Percentiles rank a stretch among this genome's conserved stretches.
phyloP scores from a whole-genome alignment of 2,329 filamentous ascomycete species.

The Knufia petricola region DNA sequence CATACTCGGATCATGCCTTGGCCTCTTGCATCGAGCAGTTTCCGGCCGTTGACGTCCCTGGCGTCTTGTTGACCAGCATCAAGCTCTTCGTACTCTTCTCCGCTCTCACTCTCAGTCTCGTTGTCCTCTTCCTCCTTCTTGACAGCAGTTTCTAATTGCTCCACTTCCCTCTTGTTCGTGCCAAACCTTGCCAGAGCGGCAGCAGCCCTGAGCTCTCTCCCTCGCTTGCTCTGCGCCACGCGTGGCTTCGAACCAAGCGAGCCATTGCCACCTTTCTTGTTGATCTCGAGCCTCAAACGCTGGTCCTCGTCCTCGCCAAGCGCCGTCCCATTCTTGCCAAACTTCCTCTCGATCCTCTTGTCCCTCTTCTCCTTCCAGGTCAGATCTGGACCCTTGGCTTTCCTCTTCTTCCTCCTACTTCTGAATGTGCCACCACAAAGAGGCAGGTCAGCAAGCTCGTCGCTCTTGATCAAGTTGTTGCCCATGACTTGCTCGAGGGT shows the following conservation, averaged over 20 bases:
- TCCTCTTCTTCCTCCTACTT: slow-evolving; percentile 42
- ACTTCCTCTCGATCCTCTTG: slow-evolving; percentile 63
- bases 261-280: slow-evolving; percentile 43
- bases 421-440: slow-evolving; percentile 74
- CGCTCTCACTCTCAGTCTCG: slow-evolving; percentile 31
- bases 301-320: slow-evolving; percentile 60
- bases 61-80: slow-evolving; percentile 43
- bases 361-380: slow-evolving; percentile 66
- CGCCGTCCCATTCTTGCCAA: slow-evolving; percentile 58
- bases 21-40: slow-evolving; percentile 57
- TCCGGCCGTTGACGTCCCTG: slow-evolving; percentile 55
- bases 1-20: slow-evolving; percentile 64
- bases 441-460: slow-evolving; percentile 56
- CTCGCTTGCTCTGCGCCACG: slow-evolving; percentile 64
- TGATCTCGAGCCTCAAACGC: slow-evolving; percentile 55
- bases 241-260: slow-evolving; percentile 54
- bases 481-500: slow-evolving; percentile 49
- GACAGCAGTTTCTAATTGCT: slow-evolving; percentile 22
- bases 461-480: slow-evolving; percentile 40
- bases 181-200: slow-evolving; percentile 68
- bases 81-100: slow-evolving; percentile 25
- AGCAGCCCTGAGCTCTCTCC: slow-evolving; percentile 64
- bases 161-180: slow-evolving; percentile 30
- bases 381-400: slow-evolving; percentile 39
- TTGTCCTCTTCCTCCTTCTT: slow-evolving; percentile 31